Conservation (phyloP, 768 basidiomycete genomes). For the Ephemerocybe angulata region DNA sequence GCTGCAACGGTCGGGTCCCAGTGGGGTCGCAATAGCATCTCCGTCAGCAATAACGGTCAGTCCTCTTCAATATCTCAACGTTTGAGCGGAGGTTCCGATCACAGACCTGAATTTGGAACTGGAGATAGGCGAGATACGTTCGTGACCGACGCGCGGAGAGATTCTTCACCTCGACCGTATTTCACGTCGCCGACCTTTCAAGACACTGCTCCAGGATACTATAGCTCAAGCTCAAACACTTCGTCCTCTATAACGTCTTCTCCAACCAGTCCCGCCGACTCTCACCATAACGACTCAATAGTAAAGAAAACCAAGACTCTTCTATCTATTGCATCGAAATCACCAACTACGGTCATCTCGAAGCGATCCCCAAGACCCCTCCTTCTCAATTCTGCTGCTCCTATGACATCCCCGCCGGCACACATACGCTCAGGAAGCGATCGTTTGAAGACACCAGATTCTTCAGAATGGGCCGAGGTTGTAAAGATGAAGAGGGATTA, state of each 20-base stretch:
- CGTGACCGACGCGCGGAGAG: neutral
- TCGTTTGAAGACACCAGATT: constrained; percentile 2
- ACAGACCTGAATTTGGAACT: constrained; percentile 4
- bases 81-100: constrained; percentile 3
- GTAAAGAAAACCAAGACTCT: constrained; percentile 10
- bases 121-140: constrained; percentile 4
- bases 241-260: neutral
- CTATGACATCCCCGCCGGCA: constrained; percentile 33
- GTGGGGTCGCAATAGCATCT: constrained; percentile 28
- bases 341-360: constrained; percentile 29
- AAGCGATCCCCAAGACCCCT: constrained; percentile 66
- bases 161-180: neutral
- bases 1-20: constrained; percentile 39
- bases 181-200: neutral
- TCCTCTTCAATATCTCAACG: constrained; percentile 2
- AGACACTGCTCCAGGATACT: neutral
- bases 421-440: constrained; percentile 7
- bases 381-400: constrained; percentile 51
- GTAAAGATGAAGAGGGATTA: constrained; percentile 35
- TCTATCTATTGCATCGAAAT: constrained; percentile 30
- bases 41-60: constrained; percentile 3
- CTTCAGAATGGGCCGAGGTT: constrained; percentile 48
- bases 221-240: constrained; percentile 4
- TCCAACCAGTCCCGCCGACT: neutral
- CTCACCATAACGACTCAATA: neutral